Conservation (phyloP, 495 filamentous ascomycete genomes). For the Tuber calosporum region DNA sequence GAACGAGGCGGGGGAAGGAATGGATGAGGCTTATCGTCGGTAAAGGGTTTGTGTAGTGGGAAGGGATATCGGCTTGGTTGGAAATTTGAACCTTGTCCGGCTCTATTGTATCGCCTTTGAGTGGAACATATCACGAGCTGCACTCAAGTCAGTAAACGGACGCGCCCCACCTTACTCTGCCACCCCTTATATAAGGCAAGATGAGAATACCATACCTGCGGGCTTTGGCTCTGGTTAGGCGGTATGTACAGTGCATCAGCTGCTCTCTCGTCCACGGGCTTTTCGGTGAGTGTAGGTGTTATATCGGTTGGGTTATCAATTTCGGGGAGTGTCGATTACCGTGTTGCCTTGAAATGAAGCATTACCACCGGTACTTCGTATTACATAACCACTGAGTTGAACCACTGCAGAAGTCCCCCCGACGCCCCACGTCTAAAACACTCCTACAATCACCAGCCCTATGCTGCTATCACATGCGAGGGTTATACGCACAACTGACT, state of each 20-base stretch:
- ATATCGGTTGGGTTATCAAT: no score
- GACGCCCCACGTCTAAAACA: background rate
- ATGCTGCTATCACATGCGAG: background rate
- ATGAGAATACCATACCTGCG: background rate
- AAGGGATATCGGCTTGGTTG: background rate
- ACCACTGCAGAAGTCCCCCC: background rate
- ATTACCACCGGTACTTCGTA: no score
- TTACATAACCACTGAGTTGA: background rate
- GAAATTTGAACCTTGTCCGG: background rate
- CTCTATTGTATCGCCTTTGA: background rate
- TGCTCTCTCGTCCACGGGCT: background rate
- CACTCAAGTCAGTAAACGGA: background rate
- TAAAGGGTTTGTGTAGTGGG: background rate
- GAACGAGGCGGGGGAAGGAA: background rate
- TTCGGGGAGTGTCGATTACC: background rate
- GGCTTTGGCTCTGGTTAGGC: background rate
- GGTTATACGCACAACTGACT: background rate
- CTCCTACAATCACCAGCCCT: background rate
- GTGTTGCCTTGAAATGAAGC: background rate
- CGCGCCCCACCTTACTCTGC: background rate
- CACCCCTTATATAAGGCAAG: background rate
- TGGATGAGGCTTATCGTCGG: background rate
- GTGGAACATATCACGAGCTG: background rate
- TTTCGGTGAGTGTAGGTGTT: background rate
- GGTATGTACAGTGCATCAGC: background rate